Conservation (phyloP, 441 rosid genomes). For the Mallotus repandus region DNA sequence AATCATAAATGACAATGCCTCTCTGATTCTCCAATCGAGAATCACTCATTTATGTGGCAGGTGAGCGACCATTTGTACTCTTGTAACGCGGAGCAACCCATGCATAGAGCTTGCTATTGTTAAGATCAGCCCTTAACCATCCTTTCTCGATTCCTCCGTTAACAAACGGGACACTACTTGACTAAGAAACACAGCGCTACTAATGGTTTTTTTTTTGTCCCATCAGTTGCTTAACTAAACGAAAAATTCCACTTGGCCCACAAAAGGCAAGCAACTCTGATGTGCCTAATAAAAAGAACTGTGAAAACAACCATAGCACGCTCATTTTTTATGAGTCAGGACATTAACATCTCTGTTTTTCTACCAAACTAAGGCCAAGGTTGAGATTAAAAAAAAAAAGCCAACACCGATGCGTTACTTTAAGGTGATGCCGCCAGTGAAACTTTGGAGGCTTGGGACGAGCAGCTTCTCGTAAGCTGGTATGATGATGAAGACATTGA, state of each 20-base stretch:
- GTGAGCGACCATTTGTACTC: conserved; percentile 24
- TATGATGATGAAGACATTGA: conserved; percentile 50
- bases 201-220: conserved; percentile 56
- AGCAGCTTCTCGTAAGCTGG: conserved; percentile 51
- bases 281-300: conserved; percentile 44
- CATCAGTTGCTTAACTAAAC: conserved; percentile 61
- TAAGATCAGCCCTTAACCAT: conserved; percentile 57
- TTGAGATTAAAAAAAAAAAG: conserved; percentile 44
- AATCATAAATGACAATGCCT: too few species aligned
- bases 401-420: conserved; percentile 70
- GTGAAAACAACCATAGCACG: conserved; percentile 63
- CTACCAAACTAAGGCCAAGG: conserved; percentile 43
- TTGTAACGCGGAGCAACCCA: conserved; percentile 41
- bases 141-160: conserved; percentile 49
- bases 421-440: conserved; percentile 54
- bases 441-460: conserved; percentile 46
- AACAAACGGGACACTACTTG: conserved; percentile 42
- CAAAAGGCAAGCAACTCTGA: conserved; percentile 56
- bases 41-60: not conserved
- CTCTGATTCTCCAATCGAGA: not conserved
- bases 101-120: conserved; percentile 38
- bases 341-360: conserved; percentile 37
- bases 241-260: conserved; percentile 70
- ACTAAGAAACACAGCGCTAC: conserved; percentile 48
- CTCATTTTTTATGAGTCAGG: conserved; percentile 19